Conservation (phyloP, 768 basidiomycete species). For the Naganishia vishniacii region DNA sequence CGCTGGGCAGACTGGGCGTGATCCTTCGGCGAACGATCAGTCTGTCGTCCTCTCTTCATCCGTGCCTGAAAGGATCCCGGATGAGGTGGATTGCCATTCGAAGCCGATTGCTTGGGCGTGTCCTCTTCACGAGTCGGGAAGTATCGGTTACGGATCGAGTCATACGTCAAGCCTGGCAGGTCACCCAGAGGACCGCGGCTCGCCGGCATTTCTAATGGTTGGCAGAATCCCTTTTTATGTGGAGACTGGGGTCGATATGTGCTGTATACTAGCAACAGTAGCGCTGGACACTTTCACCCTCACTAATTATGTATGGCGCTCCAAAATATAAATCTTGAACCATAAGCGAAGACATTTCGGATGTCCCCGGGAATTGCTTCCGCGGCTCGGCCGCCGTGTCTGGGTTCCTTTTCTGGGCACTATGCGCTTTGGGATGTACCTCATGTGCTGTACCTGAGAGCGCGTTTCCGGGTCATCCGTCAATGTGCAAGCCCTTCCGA, state of each 20-base stretch:
- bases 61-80: not conserved
- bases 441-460: no score
- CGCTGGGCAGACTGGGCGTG: not conserved
- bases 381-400: not conserved
- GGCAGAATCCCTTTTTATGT: no score
- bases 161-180: slow-evolving; percentile 23
- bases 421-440: not conserved
- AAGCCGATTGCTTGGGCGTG: not conserved
- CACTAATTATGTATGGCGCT: no score
- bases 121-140: slow-evolving; percentile 19
- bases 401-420: not conserved
- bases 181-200: slow-evolving; percentile 15
- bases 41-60: slow-evolving; percentile 1
- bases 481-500: not conserved
- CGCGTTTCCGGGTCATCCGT: no score
- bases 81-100: not conserved
- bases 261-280: no score
- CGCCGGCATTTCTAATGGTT: no score
- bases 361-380: not conserved
- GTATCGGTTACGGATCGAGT: slow-evolving; percentile 22
- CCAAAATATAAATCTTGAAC: not conserved
- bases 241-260: no score
- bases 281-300: no score
- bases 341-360: not conserved
- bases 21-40: not conserved